These are phyloP conservation scores for Colletotrichum sp. DNA, from an alignment of 2,329 filamentous ascomycete species.

Conservation along the genomic window DNA sequence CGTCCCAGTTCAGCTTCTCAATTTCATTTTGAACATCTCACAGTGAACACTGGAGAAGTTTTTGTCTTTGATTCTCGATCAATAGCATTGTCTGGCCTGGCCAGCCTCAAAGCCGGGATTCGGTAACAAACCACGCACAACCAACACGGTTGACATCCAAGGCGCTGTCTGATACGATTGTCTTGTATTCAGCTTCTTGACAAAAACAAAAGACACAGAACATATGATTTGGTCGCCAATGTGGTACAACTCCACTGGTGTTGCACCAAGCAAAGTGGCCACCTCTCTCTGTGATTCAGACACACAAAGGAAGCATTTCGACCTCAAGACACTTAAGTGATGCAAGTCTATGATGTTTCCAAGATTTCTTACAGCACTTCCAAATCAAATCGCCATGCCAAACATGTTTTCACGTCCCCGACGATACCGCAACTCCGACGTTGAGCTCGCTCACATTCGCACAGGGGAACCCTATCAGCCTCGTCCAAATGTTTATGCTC, in stretches of 20 bases:
- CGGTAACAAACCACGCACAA: not conserved
- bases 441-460: not conserved
- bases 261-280: not conserved
- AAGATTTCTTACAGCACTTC: fast-evolving
- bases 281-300: not conserved
- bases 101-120: not conserved
- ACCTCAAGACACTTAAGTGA: not conserved
- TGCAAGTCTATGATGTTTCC: not conserved
- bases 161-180: not conserved
- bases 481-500: not conserved
- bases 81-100: not conserved
- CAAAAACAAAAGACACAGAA: not conserved
- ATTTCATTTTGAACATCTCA: not conserved
- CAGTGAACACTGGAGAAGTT: not conserved
- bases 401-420: not conserved
- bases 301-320: not conserved
- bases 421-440: not conserved
- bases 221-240: not conserved
- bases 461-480: not conserved
- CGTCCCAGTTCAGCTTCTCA: not conserved
- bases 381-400: not conserved
- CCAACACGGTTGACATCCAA: not conserved
- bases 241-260: not conserved
- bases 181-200: not conserved
- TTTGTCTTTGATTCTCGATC: not conserved